Evolutionary conservation across 164 flowering plant genomes (phyloP), one percentile per base, ranked within the genome.

Genomic region (Cinnamomum micranthum): DNA sequence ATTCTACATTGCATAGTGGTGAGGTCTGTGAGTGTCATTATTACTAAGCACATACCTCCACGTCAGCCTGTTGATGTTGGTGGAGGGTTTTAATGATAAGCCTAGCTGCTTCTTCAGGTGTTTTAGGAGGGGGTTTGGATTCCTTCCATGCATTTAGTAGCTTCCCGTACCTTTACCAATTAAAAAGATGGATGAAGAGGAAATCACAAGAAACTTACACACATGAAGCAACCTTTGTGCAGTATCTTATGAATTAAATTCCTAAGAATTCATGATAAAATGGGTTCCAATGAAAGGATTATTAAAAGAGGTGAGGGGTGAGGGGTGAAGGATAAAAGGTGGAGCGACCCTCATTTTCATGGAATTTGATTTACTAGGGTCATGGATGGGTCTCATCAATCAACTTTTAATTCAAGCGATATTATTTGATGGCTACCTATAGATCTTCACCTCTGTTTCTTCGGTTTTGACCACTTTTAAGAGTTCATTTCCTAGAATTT

Each of bases 81-180:
- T 88, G 89, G 70, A 94, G 76, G 65, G 97, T 88, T 77, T 64
- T 74, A 22, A 87, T 77, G 5, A 92, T 83, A 77, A 94, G 90
- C 83, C 89, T 86, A 23, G 97, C 62, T 55, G 95, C 92, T 74
- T 90, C 95, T 76, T 91, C 97, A 13, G 97, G 85, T 65, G 91
- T 86, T 80, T 66, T 84, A 60, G 97, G 97, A 35, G 94, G 93
- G 0, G 98, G 92, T 41, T 88, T 87, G 47, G 92, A 79, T 79
- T 84, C 89, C 73, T 77, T 90, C 97, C 98, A 94, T 76, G 97
- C 95, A 60, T 75, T 85, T 13, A 80, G 73, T 6, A 92, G 82
- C 65, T 89, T 92, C 73, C 71, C 85, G 79, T 88, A 94, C 98
- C 98, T 94, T 80, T 69, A 72, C 28, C 19, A 25, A 66, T 74